Percentiles rank a stretch among this genome's conserved stretches.
These are phyloP conservation scores for Pythium angustatum DNA, from an alignment of 352 stramenopile genomes.

Conservation along the genomic window DNA sequence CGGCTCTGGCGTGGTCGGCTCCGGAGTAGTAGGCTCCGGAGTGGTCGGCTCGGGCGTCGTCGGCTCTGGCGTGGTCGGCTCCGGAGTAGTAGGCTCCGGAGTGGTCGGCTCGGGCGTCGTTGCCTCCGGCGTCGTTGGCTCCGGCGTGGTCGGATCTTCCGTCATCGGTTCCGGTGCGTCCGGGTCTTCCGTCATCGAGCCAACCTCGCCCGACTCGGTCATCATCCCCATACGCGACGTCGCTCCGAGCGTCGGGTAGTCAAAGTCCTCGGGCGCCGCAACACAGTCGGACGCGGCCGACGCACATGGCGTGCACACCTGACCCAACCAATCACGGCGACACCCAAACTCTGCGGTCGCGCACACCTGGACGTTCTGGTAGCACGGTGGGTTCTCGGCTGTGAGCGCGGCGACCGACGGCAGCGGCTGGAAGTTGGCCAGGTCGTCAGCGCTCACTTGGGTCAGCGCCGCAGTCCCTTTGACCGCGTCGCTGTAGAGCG, in stretches of 20 bases:
- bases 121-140: not conserved
- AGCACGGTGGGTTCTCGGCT: conserved; percentile 66
- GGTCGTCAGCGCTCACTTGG: conserved; percentile 38
- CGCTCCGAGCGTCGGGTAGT: conserved; percentile 2
- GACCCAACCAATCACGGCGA: too few species aligned
- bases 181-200: not conserved
- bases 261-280: conserved; percentile 24
- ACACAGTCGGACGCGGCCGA: too few species aligned
- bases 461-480: conserved; percentile 33
- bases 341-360: too few species aligned
- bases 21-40: not conserved
- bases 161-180: not conserved
- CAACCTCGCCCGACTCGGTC: not conserved
- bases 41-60: not conserved
- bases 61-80: not conserved
- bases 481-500: conserved; percentile 48
- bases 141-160: not conserved
- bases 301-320: too few species aligned
- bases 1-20: not conserved
- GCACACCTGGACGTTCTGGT: conserved; percentile 59
- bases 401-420: too few species aligned
- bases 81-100: not conserved
- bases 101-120: not conserved
- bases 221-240: conserved; percentile 11
- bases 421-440: conserved; percentile 44